phyloP scores from a whole-genome alignment of 345 rosid genomes.

The Pistacia vera region DNA sequence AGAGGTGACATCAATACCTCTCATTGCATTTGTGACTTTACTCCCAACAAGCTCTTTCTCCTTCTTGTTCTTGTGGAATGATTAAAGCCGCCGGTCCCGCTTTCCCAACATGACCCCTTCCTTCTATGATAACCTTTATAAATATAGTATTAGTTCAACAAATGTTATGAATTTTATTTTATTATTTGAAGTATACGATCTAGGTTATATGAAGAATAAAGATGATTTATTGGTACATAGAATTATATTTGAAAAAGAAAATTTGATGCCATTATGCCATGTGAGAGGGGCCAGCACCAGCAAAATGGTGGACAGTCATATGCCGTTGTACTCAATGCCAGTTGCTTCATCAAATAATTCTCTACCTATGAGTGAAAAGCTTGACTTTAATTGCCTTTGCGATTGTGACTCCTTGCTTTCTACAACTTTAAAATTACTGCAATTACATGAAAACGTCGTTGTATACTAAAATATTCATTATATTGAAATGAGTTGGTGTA shows the following conservation, averaged over 20 bases:
- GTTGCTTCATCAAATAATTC: conserved; percentile 17
- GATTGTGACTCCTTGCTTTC: neutral
- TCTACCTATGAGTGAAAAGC: neutral
- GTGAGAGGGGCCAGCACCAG: conserved; percentile 24
- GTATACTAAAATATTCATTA: conserved; percentile 15
- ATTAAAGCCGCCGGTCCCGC: too few relatives aligned
- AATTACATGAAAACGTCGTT: conserved; percentile 24
- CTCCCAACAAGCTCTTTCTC: conserved; percentile 1
- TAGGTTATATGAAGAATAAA: too few relatives aligned
- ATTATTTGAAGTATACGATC: too few relatives aligned
- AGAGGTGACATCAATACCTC: conserved; percentile 14
- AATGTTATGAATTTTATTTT: too few relatives aligned
- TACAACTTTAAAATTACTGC: neutral
- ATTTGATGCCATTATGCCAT: conserved; percentile 27
- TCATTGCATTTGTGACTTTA: conserved; percentile 1
- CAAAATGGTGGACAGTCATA: conserved; percentile 30
- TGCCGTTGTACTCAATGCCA: conserved; percentile 39
- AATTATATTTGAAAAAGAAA: conserved; percentile 11
- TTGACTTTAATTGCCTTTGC: neutral
- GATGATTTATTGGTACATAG: neutral
- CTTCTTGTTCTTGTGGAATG: too few relatives aligned
- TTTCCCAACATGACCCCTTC: too few relatives aligned
- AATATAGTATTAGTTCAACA: too few relatives aligned
- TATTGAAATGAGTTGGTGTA: neutral
- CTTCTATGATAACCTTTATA: too few relatives aligned